Base-by-base conservation (phyloP, 768 basidiomycete species). In the Suillus lakei region DNA sequence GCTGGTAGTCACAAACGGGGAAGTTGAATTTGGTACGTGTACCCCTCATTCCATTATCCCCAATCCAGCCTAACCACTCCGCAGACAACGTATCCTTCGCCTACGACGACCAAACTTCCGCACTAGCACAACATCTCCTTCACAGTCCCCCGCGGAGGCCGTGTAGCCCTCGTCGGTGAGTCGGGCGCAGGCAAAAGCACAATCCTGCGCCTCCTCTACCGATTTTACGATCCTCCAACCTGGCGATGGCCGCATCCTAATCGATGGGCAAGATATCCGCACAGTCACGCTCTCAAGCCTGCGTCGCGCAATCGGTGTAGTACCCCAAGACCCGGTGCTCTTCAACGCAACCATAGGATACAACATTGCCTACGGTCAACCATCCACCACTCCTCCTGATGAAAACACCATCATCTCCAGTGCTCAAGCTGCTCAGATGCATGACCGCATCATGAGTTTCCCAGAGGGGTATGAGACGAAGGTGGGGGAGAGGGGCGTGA, bases 81-180 rank as follows among this genome's bases (percentile, higher is more conserved):
- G 6, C 65, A 93, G 91, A 94, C 32, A 88, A 97, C 70, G 96
- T 97, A 69, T 84, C 77, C 69, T 96, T 98, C 78, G 91, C 92
- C 4, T 97, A 98, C 76, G 91, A 93, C 69, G 83, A 83, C 4
- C 85, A 91, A 28, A 84, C 82, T 18, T 73, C 76, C 66, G 91
- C 91, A 0, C 82, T 98, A n/a, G 18, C 85, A 88, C 66, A 86
- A 87, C 36, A 85, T 98, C 44, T 93, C 91, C 2, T 98, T 98
- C 84, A 91, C 87, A 70, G 90, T 98, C 23, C 92, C 92, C 0
- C 93, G 91, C 72, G 92, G 92, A 5, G 87, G 89, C 5, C 90
- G 92, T 16, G 95, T 98, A 23, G 97, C 96, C 0, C 85, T 98
- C 26, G 94, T 99, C 16, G 95, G 91, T 26, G 89, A 91, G 72